Evolutionary conservation across 2,329 filamentous ascomycete genomes (phyloP).

Genomic region (Herpotrichia juniperi): DNA sequence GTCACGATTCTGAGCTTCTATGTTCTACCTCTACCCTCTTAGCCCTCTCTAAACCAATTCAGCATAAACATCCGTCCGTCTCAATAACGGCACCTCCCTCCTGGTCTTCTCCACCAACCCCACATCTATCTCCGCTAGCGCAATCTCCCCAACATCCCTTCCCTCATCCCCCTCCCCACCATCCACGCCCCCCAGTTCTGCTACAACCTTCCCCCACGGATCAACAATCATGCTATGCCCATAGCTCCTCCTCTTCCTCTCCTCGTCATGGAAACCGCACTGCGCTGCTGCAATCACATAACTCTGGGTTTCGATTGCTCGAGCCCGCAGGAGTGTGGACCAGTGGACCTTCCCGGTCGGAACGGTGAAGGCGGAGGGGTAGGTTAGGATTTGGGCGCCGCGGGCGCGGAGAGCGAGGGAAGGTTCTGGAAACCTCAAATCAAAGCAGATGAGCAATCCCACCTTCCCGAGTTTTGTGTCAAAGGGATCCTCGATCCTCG

Average conservation of each 20-base stretch:
- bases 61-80: conserved; percentile 57
- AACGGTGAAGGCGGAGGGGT: conserved; percentile 89
- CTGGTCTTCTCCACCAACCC: conserved; percentile 58
- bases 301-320: conserved; percentile 87
- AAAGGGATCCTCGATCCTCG: conserved; percentile 70
- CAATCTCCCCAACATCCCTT: conserved; percentile 49
- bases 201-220: conserved; percentile 81
- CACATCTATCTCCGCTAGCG: conserved; percentile 61
- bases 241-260: conserved; percentile 74
- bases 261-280: conserved; percentile 70
- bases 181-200: conserved; percentile 64
- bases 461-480: conserved; percentile 75
- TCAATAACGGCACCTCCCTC: conserved; percentile 62
- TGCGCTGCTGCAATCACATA: conserved; percentile 90
- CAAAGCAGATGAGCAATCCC: conserved; percentile 87
- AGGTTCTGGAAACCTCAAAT: conserved; percentile 82
- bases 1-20: too few species aligned
- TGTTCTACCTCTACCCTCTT: neutral
- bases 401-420: conserved; percentile 69
- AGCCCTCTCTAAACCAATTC: conserved; percentile 21
- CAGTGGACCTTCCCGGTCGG: conserved; percentile 86
- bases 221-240: conserved; percentile 85
- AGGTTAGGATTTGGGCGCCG: conserved; percentile 78
- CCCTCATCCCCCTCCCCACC: conserved; percentile 46
- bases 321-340: conserved; percentile 76